Conservation (phyloP, 441 rosid species). For the Isatis lusitanica region DNA sequence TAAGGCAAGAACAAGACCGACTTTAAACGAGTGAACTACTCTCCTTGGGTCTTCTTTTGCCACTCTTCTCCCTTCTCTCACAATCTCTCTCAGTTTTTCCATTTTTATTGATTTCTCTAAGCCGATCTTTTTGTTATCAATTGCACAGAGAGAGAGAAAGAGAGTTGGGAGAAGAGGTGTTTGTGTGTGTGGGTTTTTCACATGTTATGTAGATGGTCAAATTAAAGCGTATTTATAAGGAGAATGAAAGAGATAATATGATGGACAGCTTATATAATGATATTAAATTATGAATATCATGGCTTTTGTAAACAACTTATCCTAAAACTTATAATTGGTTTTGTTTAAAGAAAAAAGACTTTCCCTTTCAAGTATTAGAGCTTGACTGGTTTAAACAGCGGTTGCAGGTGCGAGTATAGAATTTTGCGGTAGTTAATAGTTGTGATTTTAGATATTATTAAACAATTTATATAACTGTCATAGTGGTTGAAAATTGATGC, state of each 20-base stretch:
- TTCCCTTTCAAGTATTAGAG: neutral
- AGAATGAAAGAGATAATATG: conserved; percentile 4
- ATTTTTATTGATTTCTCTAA: conserved; percentile 14
- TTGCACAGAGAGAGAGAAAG: neutral
- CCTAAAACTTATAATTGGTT: neutral
- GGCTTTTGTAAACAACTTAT: conserved; percentile 15
- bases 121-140: neutral
- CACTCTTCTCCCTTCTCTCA: conserved; percentile 38
- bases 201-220: conserved; percentile 16
- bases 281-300: conserved; percentile 8
- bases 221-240: conserved; percentile 29
- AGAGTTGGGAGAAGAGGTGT: neutral
- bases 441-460: too few species aligned
- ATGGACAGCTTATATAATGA: conserved; percentile 15
- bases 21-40: conserved; percentile 69
- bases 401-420: too few species aligned
- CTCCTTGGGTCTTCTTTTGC: conserved; percentile 71
- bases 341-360: neutral
- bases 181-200: neutral
- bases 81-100: conserved; percentile 33
- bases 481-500: too few species aligned
- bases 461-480: too few species aligned
- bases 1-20: conserved; percentile 60
- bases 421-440: too few species aligned
- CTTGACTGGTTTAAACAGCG: too few species aligned